Evolutionary conservation across 2,329 filamentous ascomycete species (phyloP), one percentile per base, ranked within the genome.

Genomic region (Tolypocladium ovalisporum): DNA sequence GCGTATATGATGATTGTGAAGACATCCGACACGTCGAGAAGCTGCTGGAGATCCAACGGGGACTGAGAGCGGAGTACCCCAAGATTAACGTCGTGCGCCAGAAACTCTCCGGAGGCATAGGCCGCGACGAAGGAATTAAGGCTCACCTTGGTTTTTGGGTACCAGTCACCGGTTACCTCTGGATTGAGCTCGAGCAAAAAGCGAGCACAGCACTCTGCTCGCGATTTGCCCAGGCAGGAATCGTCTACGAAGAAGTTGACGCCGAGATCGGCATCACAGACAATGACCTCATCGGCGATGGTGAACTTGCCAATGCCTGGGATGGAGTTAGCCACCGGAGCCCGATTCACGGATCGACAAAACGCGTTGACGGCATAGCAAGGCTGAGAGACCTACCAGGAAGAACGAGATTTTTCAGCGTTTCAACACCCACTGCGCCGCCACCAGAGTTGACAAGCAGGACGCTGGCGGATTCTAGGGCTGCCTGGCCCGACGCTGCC

Each of bases 231-330:
- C 40, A 96, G 70, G 62, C 85, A 87, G 54, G 79, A 76, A 64
- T 94, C 85, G 60, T 96, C 90, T 0, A 99, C 78, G 67, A 99
- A 99, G 79, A 99, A 99, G 74, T 99, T 99, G 61, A 97, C 87
- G 5, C 95, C 94, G 44, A 99, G 77, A 66, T 99, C 94, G 47
- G 85, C 79, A 63, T 96, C 87, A 1, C 77, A 78, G n/a, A 99
- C 92, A 2, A 80, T 71, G 1, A 85, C 82, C 8, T 88, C 85
- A 66, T 99, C 94, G 55, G 88, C 87, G 60, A 99, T 96, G 0
- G 90, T 95, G 70, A 97, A 99, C 32, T 85, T 83, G 10, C 94
- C 95, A 65, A 97, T 88, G 4, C 92, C 87, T 86, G 19, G 13
- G 15, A n/a, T n/a, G 22, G 19, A 13, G 32, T 56, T 22, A 56